phyloP scores from a whole-genome alignment of 164 flowering plant genomes.

The Vitis labrusca region DNA sequence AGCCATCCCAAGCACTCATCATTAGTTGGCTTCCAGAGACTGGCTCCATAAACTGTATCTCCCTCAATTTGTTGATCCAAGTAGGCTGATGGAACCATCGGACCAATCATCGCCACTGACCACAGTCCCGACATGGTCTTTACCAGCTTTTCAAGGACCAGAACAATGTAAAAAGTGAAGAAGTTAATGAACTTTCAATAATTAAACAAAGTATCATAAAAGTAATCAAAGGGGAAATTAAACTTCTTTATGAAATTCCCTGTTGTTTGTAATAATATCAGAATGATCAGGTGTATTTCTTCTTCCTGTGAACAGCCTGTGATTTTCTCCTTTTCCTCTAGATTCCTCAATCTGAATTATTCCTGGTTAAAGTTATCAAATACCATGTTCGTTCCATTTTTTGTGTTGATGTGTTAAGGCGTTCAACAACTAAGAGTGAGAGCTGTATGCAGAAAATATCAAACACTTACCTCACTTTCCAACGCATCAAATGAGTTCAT shows the following conservation, averaged over 20 bases:
- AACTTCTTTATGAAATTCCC: too few species aligned
- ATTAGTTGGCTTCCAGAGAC: constrained; percentile 11
- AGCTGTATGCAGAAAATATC: neutral
- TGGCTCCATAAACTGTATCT: constrained; percentile 18
- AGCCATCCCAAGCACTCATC: constrained; percentile 21
- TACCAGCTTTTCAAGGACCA: constrained; percentile 12
- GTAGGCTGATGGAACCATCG: constrained; percentile 23
- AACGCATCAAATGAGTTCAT: constrained; percentile 22
- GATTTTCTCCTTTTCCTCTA: neutral
- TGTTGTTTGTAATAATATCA: neutral
- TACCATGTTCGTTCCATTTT: neutral
- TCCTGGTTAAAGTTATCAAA: neutral
- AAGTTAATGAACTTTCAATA: neutral
- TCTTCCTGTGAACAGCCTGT: neutral
- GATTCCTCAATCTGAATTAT: neutral
- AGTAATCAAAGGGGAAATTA: too few species aligned
- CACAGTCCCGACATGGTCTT: constrained; percentile 15
- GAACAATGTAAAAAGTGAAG: neutral
- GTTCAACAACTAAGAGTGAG: neutral
- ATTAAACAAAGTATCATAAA: too few species aligned
- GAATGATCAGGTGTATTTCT: neutral
- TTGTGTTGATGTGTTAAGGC: neutral
- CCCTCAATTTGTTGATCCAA: constrained; percentile 19
- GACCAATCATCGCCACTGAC: constrained; percentile 19
- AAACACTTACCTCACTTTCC: constrained; percentile 19